Percentiles rank a stretch among this genome's conserved stretches.
Evolutionary conservation across 305 asterid species (phyloP).

Genomic region (Coffea humblotiana): DNA sequence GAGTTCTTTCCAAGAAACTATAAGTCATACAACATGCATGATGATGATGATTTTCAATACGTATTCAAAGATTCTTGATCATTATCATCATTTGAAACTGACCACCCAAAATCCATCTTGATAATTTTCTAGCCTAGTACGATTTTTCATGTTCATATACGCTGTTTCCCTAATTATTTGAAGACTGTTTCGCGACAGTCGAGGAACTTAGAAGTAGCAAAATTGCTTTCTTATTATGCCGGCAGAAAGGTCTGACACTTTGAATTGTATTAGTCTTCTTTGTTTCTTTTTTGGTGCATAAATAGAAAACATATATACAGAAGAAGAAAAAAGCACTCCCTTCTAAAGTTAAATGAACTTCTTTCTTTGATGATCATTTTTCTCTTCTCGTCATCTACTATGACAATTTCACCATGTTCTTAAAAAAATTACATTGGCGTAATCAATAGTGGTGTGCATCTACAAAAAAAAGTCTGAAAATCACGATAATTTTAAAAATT

Average conservation of each 20-base stretch:
- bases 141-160: background rate
- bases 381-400: no score
- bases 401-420: no score
- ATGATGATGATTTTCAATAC: background rate
- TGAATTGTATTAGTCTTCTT: no score
- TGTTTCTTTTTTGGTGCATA: no score
- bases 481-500: no score
- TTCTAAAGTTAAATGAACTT: no score
- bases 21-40: background rate
- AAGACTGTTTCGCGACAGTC: background rate
- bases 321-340: no score
- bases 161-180: background rate
- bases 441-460: no score
- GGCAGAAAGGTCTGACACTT: background rate
- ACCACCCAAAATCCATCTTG: background rate
- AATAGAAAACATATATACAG: no score
- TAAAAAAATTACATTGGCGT: no score
- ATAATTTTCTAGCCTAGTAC: background rate
- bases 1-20: background rate
- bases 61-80: background rate
- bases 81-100: background rate
- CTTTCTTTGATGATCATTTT: no score
- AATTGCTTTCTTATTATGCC: background rate
- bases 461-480: no score
- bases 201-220: background rate